These are phyloP conservation scores for Graphilbum sp. DNA, from an alignment of 2,329 filamentous ascomycete genomes.

Conservation along the genomic window DNA sequence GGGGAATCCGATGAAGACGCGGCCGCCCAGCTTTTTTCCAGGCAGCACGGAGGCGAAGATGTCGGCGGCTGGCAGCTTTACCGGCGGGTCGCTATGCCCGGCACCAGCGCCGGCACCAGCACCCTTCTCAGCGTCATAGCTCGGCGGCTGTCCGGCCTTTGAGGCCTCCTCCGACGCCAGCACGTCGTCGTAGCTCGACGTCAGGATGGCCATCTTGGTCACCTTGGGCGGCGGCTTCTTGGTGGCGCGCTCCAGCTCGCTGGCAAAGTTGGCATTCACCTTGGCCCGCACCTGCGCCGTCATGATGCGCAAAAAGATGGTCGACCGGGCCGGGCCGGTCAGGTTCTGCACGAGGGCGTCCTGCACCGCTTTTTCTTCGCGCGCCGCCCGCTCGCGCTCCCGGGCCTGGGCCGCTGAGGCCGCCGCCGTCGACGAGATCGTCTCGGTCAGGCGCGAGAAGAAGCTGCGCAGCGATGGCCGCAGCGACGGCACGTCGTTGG, in stretches of 20 bases:
- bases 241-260: slow-evolving; percentile 84
- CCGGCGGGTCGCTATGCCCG: too few relatives aligned
- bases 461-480: slow-evolving; percentile 60
- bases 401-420: slow-evolving; percentile 20
- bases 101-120: too few relatives aligned
- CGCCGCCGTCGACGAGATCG: slow-evolving; percentile 13
- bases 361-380: slow-evolving; percentile 46
- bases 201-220: slow-evolving; percentile 74
- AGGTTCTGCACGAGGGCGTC: slow-evolving; percentile 54
- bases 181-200: slow-evolving; percentile 75
- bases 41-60: slow-evolving; percentile 85
- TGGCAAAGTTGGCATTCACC: slow-evolving; percentile 54
- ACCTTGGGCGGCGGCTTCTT: slow-evolving; percentile 90
- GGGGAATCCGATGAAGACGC: slow-evolving; percentile 94
- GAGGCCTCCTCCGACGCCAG: slow-evolving; percentile 39
- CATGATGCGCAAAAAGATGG: slow-evolving; percentile 78
- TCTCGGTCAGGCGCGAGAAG: slow-evolving; percentile 56
- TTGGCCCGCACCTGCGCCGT: slow-evolving; percentile 69
- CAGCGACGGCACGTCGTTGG: slow-evolving; percentile 43
- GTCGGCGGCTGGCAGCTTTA: slow-evolving; percentile 43
- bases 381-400: slow-evolving; percentile 37
- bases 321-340: slow-evolving; percentile 51
- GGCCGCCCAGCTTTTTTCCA: slow-evolving; percentile 62
- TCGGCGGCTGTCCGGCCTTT: neutral
- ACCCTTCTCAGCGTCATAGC: neutral